Evolutionary conservation across 2,329 filamentous ascomycete species (phyloP), one percentile per base, ranked within the genome.

Genomic region (Hyphodiscus sp.): DNA sequence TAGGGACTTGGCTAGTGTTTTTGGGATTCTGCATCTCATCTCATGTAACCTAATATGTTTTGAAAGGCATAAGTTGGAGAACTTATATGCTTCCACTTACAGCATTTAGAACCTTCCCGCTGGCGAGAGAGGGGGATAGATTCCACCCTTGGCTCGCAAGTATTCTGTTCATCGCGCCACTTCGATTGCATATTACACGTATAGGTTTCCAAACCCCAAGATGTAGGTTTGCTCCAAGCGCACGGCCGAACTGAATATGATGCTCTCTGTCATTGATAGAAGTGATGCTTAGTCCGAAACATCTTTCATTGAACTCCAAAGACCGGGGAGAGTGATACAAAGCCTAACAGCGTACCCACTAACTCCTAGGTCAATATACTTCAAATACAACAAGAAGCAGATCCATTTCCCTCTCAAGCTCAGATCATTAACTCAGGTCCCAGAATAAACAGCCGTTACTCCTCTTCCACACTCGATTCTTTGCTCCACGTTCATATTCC

Each of bases 401-500:
- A 38, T 33, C 29, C 29, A 38, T 6, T 38, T n/a, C 11, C 16
- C 33, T 38, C 11, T 15, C 13, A 38, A 13, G 33, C 4, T 38
- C 33, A 5, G 20, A 44, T 42, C 33, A 33, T 54, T 33, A 45
- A 20, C 47, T 65, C 55, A 67, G 43, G 59, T 61, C 6, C 75
- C 75, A 41, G 89, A 95, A 71, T 94, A 97, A 3, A 96, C 86
- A 16, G 85, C 89, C 53, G 87, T 92, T 13, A 91, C 85, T 58
- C 82, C 84, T 58, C 87, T 80, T 18, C 92, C 92, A 67, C 91
- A 96, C 69, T 94, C 89, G 11, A 96, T 84, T 62, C 84, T 84
- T 73, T 96, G 92, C 74, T 96, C 91, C 61, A 95, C 74, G 51
- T 78, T 85, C 16, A 87, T 85, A 67, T 78, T 88, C 64, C 86